These are phyloP conservation scores for Alternaria postmessia DNA, from an alignment of 2,329 filamentous ascomycete species.

Conservation along the genomic window DNA sequence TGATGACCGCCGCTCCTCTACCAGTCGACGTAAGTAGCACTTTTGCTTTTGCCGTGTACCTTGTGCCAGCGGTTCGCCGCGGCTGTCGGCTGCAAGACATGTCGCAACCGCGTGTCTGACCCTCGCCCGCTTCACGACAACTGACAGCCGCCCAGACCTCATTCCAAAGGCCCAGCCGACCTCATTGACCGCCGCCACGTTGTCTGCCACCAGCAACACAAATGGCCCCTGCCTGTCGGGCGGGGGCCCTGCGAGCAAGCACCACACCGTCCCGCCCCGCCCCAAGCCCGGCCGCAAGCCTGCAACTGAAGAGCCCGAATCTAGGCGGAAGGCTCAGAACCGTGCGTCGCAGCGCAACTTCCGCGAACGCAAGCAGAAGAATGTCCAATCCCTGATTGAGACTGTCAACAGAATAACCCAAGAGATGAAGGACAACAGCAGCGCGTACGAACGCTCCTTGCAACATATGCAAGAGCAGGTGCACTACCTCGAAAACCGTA, in stretches of 20 bases:
- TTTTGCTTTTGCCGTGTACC: slow-evolving; percentile 15
- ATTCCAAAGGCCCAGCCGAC: slow-evolving; percentile 17
- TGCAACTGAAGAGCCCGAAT: slow-evolving; percentile 88
- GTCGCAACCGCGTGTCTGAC: background rate
- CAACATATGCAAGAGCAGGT: background rate
- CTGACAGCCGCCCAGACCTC: slow-evolving; percentile 23
- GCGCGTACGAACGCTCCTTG: background rate
- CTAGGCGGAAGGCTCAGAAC: slow-evolving; percentile 94
- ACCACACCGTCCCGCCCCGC: slow-evolving; percentile 52
- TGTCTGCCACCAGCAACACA: slow-evolving; percentile 34
- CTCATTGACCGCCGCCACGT: slow-evolving; percentile 27
- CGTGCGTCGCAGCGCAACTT: slow-evolving; percentile 90
- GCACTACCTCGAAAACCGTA: background rate
- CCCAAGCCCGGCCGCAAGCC: slow-evolving; percentile 85
- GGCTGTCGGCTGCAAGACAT: slow-evolving; percentile 8
- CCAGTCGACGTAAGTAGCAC: slow-evolving; percentile 29
- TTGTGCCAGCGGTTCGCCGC: slow-evolving; percentile 12
- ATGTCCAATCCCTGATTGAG: slow-evolving; percentile 72
- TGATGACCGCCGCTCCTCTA: slow-evolving; percentile 21
- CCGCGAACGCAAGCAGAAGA: slow-evolving; percentile 76
- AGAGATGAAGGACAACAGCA: slow-evolving; percentile 18
- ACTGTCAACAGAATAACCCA: slow-evolving; percentile 46
- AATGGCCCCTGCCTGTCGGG: slow-evolving; percentile 40
- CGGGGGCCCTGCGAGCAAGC: slow-evolving; percentile 51
- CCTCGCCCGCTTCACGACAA: background rate